Evolutionary conservation across 257 asterid genomes (phyloP).

Genomic region (Solanum pennellii): DNA sequence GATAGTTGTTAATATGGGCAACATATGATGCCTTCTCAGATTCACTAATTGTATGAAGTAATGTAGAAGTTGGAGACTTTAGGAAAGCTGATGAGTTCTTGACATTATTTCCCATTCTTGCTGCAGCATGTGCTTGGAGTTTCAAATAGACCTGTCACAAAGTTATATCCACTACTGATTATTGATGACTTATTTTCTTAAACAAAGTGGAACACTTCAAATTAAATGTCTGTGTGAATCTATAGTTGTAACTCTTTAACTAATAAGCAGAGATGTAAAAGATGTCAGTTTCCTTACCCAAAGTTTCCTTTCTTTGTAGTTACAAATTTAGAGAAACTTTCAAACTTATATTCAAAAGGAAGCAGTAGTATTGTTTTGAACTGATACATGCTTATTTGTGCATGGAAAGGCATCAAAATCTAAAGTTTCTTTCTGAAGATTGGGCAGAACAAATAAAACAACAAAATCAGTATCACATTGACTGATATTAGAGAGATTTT

Average conservation of each 20-base stretch:
- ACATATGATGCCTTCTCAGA: slow-evolving; percentile 94
- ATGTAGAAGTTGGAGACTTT: slow-evolving; percentile 88
- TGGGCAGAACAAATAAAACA: background rate
- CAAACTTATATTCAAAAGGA: background rate
- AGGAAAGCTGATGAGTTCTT: slow-evolving; percentile 88
- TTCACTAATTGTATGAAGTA: slow-evolving; percentile 94
- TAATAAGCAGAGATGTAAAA: background rate
- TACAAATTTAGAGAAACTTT: background rate
- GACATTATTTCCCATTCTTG: slow-evolving; percentile 61
- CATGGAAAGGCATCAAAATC: background rate
- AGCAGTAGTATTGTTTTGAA: background rate
- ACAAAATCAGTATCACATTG: background rate
- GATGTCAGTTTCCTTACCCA: background rate
- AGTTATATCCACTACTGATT: slow-evolving; percentile 2
- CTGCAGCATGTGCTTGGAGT: slow-evolving; percentile 70
- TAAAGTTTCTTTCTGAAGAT: background rate
- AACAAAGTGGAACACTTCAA: background rate
- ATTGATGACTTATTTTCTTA: background rate
- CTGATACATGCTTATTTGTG: background rate
- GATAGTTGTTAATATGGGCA: slow-evolving; percentile 89
- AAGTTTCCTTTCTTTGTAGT: background rate
- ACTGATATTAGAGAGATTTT: background rate
- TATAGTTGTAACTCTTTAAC: background rate
- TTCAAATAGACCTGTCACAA: slow-evolving; percentile 67
- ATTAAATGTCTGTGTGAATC: background rate